Evolutionary conservation across 306 rosid species (phyloP).

Genomic region (Lagenaria siceraria): DNA sequence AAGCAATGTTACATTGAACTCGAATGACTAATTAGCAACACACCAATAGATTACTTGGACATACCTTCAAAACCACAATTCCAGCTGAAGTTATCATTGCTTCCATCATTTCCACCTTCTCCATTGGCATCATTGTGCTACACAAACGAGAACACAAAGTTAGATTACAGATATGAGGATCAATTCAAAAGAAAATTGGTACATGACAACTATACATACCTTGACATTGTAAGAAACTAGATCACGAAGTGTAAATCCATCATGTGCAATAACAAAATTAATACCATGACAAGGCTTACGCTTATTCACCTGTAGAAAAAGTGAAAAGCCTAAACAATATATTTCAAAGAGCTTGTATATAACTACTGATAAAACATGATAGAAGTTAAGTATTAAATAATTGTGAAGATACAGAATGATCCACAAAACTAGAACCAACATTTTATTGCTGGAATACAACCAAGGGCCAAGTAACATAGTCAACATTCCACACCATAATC

Average conservation of each 20-base stretch:
- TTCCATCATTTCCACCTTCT: constrained; percentile 88
- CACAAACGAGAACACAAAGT: constrained; percentile 30
- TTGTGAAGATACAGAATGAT: background rate
- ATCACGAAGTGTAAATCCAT: constrained; percentile 73
- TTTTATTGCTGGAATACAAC: background rate
- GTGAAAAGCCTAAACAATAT: constrained; percentile 8
- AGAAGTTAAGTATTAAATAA: background rate
- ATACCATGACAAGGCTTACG: constrained; percentile 83
- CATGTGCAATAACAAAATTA: constrained; percentile 81
- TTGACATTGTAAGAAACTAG: constrained; percentile 89
- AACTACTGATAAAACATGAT: background rate
- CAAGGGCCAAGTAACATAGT: background rate
- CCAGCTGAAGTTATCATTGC: constrained; percentile 86
- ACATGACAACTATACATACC: constrained; percentile 33
- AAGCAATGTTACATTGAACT: background rate
- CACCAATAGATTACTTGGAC: background rate
- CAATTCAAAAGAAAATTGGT: background rate
- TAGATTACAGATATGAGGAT: background rate
- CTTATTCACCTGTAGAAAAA: constrained; percentile 53
- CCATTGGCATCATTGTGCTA: constrained; percentile 96
- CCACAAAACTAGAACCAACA: background rate
- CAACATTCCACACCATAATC: background rate
- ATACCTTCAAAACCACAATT: constrained; percentile 95
- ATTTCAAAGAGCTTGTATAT: background rate
- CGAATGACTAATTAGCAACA: background rate